Conservation (phyloP, 768 basidiomycete species). For the Naematelia aurantialba region DNA sequence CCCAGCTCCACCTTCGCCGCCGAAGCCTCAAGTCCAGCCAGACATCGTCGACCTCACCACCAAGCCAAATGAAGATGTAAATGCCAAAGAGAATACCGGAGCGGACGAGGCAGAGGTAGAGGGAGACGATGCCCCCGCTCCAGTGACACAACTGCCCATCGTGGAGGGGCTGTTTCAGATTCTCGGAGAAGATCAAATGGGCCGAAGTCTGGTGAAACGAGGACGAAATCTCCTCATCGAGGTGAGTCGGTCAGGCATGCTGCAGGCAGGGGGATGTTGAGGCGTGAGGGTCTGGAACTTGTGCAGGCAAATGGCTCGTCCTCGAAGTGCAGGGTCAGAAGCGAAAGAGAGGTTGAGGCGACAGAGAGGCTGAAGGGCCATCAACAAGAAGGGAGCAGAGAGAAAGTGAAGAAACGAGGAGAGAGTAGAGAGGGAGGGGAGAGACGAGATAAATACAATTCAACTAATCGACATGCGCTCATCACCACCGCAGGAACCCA, state of each 20-base stretch:
- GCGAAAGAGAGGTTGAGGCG: neutral
- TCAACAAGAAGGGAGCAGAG: neutral
- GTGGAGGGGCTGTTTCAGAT: neutral
- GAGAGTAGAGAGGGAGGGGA: neutral
- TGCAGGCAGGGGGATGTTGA: neutral
- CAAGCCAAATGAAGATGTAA: neutral
- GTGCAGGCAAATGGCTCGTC: neutral
- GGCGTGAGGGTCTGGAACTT: neutral
- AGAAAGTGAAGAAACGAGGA: neutral
- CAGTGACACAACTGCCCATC: no score
- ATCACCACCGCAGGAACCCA: neutral
- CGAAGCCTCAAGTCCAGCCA: neutral
- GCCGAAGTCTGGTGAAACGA: conserved; percentile 11
- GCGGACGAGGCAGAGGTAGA: neutral
- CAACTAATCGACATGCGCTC: neutral
- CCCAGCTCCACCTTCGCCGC: no score
- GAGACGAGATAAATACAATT: neutral
- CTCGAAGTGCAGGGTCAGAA: neutral
- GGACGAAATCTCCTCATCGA: conserved; percentile 13
- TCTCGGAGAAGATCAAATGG: neutral
- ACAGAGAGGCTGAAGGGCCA: neutral
- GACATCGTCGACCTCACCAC: neutral
- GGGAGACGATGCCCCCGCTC: no score
- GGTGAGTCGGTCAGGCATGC: conserved; percentile 6
- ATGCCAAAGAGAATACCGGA: neutral